Base-by-base conservation (phyloP, 331 rosid genomes). In the Ulmus americana region DNA sequence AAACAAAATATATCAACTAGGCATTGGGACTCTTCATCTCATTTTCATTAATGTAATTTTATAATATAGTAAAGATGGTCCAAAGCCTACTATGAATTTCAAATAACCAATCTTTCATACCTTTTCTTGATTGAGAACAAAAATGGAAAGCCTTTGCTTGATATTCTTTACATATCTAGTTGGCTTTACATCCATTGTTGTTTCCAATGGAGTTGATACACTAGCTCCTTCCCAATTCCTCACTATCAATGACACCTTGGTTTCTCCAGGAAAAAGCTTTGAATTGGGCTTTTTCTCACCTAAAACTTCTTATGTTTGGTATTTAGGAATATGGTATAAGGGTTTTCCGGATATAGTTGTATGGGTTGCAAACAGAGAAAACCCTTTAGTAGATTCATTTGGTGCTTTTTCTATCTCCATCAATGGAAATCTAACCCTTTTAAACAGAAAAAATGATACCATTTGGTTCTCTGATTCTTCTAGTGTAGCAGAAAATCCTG, bases 321-420 rank as follows among this genome's bases (percentile, higher is more conserved):
- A 74, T 4, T 39, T 62, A 5, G 85, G 75, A 6, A 54, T 74
- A 16, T 9, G 74, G 81, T 48, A 41, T 39, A 68, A 47, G 48
- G 64, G 45, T 42, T 39, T 53, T 14, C 42, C 41, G 1, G 64
- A 54, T 8, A 61, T 40, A 4, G 6, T 68, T 61, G 75, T 68
- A 9, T 80, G 85, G 88, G 68, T 80, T 71, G 85, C 81, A 40
- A 71, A 66, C 10, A 69, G 81, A 62, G 50, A 71, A 9, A 14
- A 7, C 1, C 44, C 81, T 14, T 3, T 64, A 4, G 4, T 14
- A 13, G 54, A 56, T 20, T 51, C 74, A 6, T 38, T 71, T 1
- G 83, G 75, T 0, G 8, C 14, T 39, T 61, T 77, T 3, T 40
- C 13, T 1, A 6, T 83, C 11, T 6, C 11, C 0, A 0, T 12